Conservation (phyloP, 1,284 basidiomycete species). For the Apiotrichum domesticum region DNA sequence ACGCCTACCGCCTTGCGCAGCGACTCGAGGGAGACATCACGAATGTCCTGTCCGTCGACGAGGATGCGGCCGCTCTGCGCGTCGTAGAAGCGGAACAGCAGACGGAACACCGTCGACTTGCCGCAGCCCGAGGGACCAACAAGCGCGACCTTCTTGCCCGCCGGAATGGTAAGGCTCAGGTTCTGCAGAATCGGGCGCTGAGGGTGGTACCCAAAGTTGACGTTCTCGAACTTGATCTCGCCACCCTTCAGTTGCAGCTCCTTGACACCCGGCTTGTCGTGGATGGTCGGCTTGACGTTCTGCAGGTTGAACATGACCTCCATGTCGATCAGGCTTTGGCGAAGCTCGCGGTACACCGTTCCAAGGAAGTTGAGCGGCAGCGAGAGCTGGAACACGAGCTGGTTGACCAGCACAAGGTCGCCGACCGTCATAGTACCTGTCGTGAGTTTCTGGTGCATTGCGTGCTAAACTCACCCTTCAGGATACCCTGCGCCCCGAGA, state of each 20-base stretch:
- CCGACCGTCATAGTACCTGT: slow-evolving; percentile 95
- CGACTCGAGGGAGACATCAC: slow-evolving; percentile 64
- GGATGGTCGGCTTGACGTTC: slow-evolving; percentile 60
- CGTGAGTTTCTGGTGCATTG: not conserved
- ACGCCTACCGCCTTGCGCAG: slow-evolving; percentile 77
- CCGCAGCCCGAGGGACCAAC: slow-evolving; percentile 96
- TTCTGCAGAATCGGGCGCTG: slow-evolving; percentile 83
- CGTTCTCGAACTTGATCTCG: slow-evolving; percentile 86
- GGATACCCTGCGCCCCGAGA: slow-evolving; percentile 86
- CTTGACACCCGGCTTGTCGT: slow-evolving; percentile 65
- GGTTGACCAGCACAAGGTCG: slow-evolving; percentile 97
- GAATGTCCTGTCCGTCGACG: slow-evolving; percentile 72
- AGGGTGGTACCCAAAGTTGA: slow-evolving; percentile 84
- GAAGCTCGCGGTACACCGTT: slow-evolving; percentile 90
- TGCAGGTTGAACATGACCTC: slow-evolving; percentile 90
- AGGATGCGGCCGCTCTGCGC: slow-evolving; percentile 72
- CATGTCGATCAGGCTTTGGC: slow-evolving; percentile 95
- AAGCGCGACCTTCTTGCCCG: slow-evolving; percentile 91
- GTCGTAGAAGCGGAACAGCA: slow-evolving; percentile 92
- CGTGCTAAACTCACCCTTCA: slow-evolving; percentile 59
- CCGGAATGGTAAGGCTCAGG: slow-evolving; percentile 86
- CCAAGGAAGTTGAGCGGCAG: slow-evolving; percentile 95
- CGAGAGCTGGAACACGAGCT: slow-evolving; percentile 96
- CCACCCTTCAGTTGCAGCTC: slow-evolving; percentile 71
- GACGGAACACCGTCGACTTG: slow-evolving; percentile 93